These are phyloP conservation scores for Breviolum minutum DNA, from an alignment of 73 alveolate genomes.

Conservation along the genomic window DNA sequence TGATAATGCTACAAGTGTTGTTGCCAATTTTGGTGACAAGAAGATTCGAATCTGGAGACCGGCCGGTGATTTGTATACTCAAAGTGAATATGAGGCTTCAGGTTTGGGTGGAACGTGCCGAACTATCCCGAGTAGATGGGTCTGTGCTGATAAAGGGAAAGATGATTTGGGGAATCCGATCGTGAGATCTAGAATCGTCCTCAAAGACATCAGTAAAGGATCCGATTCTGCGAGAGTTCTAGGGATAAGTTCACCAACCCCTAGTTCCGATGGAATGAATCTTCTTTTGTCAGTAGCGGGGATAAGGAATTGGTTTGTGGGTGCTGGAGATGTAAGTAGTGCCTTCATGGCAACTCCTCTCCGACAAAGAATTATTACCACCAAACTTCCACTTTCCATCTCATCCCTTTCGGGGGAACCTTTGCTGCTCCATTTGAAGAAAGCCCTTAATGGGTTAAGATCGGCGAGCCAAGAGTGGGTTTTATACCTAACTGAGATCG, in stretches of 20 bases:
- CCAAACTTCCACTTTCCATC: too few species aligned
- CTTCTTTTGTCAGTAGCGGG: background rate
- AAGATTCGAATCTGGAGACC: background rate
- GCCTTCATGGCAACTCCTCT: too few species aligned
- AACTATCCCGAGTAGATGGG: background rate
- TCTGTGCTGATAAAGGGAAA: background rate
- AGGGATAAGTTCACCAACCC: background rate
- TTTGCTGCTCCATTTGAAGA: too few species aligned
- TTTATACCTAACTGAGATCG: too few species aligned
- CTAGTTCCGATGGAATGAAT: background rate
- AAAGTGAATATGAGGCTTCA: background rate
- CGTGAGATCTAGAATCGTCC: background rate
- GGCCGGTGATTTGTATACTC: background rate
- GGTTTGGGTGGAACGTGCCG: background rate
- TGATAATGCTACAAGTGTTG: too few species aligned
- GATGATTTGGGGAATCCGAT: too few species aligned
- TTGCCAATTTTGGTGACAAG: background rate
- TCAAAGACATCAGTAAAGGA: background rate
- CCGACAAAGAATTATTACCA: too few species aligned
- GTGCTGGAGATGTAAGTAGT: too few species aligned
- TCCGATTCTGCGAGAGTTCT: background rate
- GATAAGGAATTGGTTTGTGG: too few species aligned
- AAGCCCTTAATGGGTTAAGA: too few species aligned
- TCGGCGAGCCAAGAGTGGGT: background rate
- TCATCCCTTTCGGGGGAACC: too few species aligned